Percentiles rank a stretch among this genome's conserved stretches.
Conservation (phyloP, 176 grass and related monocot species). For the Juncus inflexus region DNA sequence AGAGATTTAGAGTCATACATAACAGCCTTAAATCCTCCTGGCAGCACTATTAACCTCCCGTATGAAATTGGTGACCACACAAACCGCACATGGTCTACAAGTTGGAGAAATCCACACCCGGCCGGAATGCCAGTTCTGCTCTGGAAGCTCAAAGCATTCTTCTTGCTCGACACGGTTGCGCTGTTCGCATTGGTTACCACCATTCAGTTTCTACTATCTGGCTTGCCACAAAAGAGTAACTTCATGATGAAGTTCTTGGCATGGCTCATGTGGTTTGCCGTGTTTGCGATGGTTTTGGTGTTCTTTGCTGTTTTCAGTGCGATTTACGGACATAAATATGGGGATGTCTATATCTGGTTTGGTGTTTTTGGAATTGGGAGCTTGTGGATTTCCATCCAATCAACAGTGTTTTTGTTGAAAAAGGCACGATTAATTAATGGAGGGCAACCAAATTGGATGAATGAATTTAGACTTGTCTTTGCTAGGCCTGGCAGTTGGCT, state of each 20-base stretch:
- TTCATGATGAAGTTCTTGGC: background rate
- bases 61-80: background rate
- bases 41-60: background rate
- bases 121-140: background rate
- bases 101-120: background rate
- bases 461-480: too few species aligned
- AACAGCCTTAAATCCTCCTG: constrained; percentile 8
- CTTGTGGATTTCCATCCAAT: too few species aligned
- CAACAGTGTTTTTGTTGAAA: too few species aligned
- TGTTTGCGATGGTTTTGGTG: background rate
- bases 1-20: too few species aligned
- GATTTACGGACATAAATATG: too few species aligned
- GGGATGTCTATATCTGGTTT: too few species aligned
- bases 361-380: too few species aligned
- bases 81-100: background rate
- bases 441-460: too few species aligned
- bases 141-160: background rate
- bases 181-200: background rate
- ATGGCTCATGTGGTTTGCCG: background rate
- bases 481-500: too few species aligned
- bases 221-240: background rate
- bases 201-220: background rate
- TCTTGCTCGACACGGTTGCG: background rate
- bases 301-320: background rate
- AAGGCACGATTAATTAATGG: too few species aligned